Percentiles rank a stretch among this genome's conserved stretches.
These are phyloP conservation scores for Colletotrichum lindemuthianum DNA, from an alignment of 2,329 filamentous ascomycete genomes.

Conservation along the genomic window DNA sequence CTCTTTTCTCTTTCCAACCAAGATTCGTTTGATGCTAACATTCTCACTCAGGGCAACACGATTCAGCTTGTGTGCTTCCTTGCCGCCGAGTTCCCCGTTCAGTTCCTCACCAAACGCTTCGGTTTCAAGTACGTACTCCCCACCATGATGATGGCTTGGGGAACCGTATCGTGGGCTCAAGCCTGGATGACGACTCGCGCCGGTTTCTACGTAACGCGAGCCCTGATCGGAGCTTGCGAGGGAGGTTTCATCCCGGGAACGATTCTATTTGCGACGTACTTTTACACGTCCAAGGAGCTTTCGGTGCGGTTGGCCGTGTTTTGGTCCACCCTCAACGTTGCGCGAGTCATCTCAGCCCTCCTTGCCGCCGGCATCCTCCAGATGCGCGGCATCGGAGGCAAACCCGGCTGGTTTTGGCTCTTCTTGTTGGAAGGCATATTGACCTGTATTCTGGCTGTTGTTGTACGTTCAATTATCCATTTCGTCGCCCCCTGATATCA, in stretches of 20 bases:
- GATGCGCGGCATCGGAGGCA: conserved; percentile 58
- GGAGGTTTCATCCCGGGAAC: conserved; percentile 55
- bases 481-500: background rate
- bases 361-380: conserved; percentile 58
- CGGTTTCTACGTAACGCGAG: conserved; percentile 51
- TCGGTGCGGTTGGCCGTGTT: conserved; percentile 72
- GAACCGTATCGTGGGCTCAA: conserved; percentile 35
- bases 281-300: conserved; percentile 42
- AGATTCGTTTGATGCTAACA: background rate
- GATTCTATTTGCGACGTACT: conserved; percentile 64
- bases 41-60: conserved; percentile 54
- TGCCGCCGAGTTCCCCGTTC: conserved; percentile 68
- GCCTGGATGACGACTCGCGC: conserved; percentile 49
- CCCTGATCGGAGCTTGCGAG: conserved; percentile 53
- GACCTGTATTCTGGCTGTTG: conserved; percentile 62
- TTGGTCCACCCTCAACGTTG: conserved; percentile 65
- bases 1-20: background rate
- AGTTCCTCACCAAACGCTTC: conserved; percentile 67
- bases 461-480: conserved; percentile 41
- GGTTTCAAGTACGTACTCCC: conserved; percentile 46
- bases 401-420: conserved; percentile 67
- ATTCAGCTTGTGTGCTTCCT: conserved; percentile 66
- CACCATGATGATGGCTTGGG: conserved; percentile 39
- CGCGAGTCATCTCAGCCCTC: conserved; percentile 58
- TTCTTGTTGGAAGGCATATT: conserved; percentile 53